Base-by-base conservation (phyloP, 1,284 basidiomycete genomes). In the Ceratorhiza oryzae-sativae region DNA sequence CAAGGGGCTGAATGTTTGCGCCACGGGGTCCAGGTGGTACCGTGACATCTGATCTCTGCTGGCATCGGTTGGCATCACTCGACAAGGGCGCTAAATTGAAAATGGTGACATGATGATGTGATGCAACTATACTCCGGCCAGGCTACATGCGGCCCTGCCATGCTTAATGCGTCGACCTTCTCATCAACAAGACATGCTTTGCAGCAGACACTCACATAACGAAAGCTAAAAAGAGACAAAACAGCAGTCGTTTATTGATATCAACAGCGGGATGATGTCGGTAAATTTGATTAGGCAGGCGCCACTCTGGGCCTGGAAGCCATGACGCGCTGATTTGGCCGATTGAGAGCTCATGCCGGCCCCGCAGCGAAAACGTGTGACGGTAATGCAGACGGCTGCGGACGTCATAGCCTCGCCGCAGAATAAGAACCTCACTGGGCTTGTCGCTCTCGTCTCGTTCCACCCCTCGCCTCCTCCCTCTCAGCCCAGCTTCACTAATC, bases 1-100 rank as follows among this genome's bases (percentile, higher is more conserved):
- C 32, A 49, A 23, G 10, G 46, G 9, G 23, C 18, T 49, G n/a
- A 3, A 49, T 9, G 9, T 53, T 53, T 12, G 25, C 25, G 49
- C 49, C 49, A 34, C 61, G 61, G 61, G 61, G 61, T 63, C 61
- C 61, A 5, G 30, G 42, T 63, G 61, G 61, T 25, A 63, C 61
- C 36, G 27, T 25, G 15, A 25, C n/a, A 10, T 30, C 13, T 53
- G 49, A 18, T 10, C 23, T 27, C 25, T 1, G 49, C 25, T 58
- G 55, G 55, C 55, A 58, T 58, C 30, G n/a, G 36, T 5, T 36
- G 53, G 53, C 53, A 55, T 34, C 12, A 27, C 46, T 49, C 46
- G 46, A n/a, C 18, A 49, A n/a, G 5, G 46, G 46, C 36, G 46
- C 23, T 25, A 49, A 58, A 34, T 58, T 58, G 55, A 15, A 1